Base-by-base conservation (phyloP, 2,329 filamentous ascomycete species). In the Bipolaris victoriae region DNA sequence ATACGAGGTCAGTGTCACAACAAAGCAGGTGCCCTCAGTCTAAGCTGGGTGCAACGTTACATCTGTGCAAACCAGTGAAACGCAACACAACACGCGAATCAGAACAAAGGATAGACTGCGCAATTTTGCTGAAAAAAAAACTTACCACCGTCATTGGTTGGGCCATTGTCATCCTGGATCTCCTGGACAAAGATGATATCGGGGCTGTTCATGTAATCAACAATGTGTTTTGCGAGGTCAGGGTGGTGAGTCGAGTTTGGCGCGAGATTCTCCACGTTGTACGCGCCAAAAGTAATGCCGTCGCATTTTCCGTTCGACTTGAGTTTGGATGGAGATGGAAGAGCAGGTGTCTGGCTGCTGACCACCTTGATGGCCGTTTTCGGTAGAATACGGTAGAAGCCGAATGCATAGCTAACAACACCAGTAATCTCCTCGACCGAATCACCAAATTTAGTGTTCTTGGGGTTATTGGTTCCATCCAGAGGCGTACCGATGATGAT, bases 101-200 rank as follows among this genome's bases (percentile, higher is more conserved):
- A 41, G 18, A 7, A 16, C 20, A 31, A 22, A 35, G 16, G 24
- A 1, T 5, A 48, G 36, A 50, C 46, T 31, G 47, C 57, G 44
- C 18, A 52, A 51, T 24, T 16, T 40, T 49, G 52, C 22, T 58
- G n/a, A 3, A 18, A 46, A 29, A 31, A 22, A 47, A 29, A 40
- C 82, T 62, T 59, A 73, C 70, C 80, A 58, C 83, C 87, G 63
- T 90, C 82, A 71, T 90, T 81, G 11, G 81, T 84, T 2, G 81
- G 73, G 13, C 88, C 88, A 39, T 80, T 83, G 78, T 88, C 80
- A 69, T 91, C 89, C 74, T 90, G 89, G 44, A 91, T 78, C 74
- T 91, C 89, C 71, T 91, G 88, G 3, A 91, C 67, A 69, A 90
- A 89, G 55, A 91, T 68, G 5, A 91, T 71, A 68, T 88, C 86